Base-by-base conservation (phyloP, 1,284 basidiomycete species). In the Albatrellus sp. region DNA sequence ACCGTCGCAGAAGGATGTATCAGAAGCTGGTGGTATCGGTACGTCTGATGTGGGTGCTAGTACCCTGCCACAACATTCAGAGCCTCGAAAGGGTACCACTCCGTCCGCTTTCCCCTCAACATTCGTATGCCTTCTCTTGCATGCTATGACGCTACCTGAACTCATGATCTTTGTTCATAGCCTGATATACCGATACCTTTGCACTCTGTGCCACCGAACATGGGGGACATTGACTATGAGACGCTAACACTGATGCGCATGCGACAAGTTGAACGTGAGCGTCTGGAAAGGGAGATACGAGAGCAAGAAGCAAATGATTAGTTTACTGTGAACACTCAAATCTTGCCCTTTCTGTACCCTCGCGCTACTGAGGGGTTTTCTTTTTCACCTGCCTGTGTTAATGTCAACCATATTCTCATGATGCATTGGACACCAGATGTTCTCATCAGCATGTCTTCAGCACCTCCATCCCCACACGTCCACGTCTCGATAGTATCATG, bases 201-300 rank as follows among this genome's bases (percentile, higher is more conserved):
- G 11, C 40, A 30, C 11, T 17, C 47, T 34, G 33, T 47, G 24
- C 40, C 57, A 0, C 49, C 55, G 7, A 51, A 57, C 6, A 53
- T 60, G 8, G 53, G 65, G 2, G 77, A 74, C 0, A 55, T 83
- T 16, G 83, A 90, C 54, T 90, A 80, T 46, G 89, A 91, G 61
- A 80, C 82, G 12, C 60, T 89, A 44, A 90, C 87, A 1, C 67
- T 92, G 35, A 75, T 91, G 68, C 73, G 83, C 5, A 71, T 91
- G 61, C 70, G 88, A 29, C 85, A 90, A 57, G 79, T 85, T 3
- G 86, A 88, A 56, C 69, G 80, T 31, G 83, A 80, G 49, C 67
- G 80, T 38, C 57, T 90, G 28, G 88, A 87, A 54, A 69, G 75
- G 50, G 82, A 90, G 61, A 86, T 90, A 48, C 59, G 72, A 37